phyloP scores from a whole-genome alignment of 164 flowering plant genomes.

The Amborella trichopoda region DNA sequence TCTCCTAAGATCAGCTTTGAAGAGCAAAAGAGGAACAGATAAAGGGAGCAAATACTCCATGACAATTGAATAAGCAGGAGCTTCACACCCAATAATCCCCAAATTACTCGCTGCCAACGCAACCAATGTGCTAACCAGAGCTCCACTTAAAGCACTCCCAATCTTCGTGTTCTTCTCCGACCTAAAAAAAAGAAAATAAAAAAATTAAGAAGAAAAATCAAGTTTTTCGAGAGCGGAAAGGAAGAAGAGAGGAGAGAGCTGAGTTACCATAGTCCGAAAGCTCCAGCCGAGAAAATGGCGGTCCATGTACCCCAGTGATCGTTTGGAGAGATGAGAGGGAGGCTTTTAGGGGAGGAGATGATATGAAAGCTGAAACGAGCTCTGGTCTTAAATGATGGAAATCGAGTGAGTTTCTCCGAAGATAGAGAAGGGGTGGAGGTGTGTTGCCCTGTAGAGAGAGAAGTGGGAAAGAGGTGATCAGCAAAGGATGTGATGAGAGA shows the following conservation, averaged over 20 bases:
- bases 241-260: neutral
- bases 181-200: conserved; percentile 22
- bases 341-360: conserved; percentile 4
- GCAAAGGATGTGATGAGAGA: neutral
- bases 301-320: conserved; percentile 96
- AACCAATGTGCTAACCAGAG: conserved; percentile 62
- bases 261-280: conserved; percentile 73
- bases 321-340: conserved; percentile 60
- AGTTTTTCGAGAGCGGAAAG: neutral
- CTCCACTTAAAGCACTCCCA: conserved; percentile 64
- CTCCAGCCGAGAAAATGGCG: conserved; percentile 62
- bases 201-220: neutral
- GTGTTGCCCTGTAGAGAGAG: too few relatives aligned
- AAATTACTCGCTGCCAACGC: conserved; percentile 80
- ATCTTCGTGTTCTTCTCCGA: conserved; percentile 80
- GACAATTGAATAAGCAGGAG: conserved; percentile 53
- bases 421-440: too few relatives aligned
- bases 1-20: conserved; percentile 70
- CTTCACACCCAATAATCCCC: conserved; percentile 50
- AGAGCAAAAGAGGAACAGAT: conserved; percentile 65
- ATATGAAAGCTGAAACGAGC: neutral
- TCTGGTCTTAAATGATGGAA: neutral
- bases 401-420: neutral
- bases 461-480: neutral
- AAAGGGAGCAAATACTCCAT: conserved; percentile 57